Conservation (phyloP, 2,329 filamentous ascomycete genomes). For the Scopulariopsis brevicaulis region DNA sequence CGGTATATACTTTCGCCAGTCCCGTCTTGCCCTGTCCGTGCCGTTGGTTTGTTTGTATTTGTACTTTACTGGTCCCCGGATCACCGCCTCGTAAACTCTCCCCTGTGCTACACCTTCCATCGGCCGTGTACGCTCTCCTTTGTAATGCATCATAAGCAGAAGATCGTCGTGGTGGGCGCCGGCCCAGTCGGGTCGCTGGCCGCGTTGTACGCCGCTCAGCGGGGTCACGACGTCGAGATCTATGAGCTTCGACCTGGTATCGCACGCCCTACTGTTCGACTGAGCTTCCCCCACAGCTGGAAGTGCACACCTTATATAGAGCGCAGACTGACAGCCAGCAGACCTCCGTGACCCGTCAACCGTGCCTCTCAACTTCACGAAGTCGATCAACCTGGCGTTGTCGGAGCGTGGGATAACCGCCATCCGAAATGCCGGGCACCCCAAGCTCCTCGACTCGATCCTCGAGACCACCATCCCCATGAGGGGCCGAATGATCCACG, state of each 20-base stretch:
- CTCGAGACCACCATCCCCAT: constrained; percentile 78
- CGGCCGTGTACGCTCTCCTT: neutral
- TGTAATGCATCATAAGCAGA: constrained; percentile 30
- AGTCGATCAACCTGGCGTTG: constrained; percentile 94
- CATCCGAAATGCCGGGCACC: constrained; percentile 57
- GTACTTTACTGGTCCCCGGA: neutral
- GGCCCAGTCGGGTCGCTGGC: constrained; percentile 89
- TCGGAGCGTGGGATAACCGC: constrained; percentile 91
- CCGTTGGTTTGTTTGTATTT: neutral
- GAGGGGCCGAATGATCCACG: constrained; percentile 94
- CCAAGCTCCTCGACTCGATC: constrained; percentile 60
- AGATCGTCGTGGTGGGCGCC: constrained; percentile 77
- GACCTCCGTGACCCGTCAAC: constrained; percentile 79
- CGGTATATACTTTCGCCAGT: neutral
- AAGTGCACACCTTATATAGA: neutral
- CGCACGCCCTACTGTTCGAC: constrained; percentile 4
- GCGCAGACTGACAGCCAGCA: constrained; percentile 20
- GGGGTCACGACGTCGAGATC: constrained; percentile 83
- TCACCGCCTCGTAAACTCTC: neutral
- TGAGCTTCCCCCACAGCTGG: neutral
- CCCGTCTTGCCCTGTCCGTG: neutral
- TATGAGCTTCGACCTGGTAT: constrained; percentile 88
- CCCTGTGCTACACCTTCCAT: neutral
- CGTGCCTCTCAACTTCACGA: constrained; percentile 85
- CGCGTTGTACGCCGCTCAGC: constrained; percentile 79